Conservation (phyloP, 208 protist genomes). For the Angomonas deanei region DNA sequence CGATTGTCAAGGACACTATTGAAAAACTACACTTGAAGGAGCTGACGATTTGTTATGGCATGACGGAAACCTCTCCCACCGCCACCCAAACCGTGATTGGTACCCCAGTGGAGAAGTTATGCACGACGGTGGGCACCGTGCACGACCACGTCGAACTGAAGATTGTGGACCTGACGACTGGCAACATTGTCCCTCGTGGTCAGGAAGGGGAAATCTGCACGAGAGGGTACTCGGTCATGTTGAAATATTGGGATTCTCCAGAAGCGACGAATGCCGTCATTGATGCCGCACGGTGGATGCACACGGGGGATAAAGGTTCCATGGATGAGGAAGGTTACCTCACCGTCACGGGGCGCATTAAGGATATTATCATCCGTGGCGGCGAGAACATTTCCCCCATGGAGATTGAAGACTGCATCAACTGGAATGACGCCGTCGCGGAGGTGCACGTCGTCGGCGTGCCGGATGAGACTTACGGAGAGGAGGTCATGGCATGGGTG, state of each 20-base stretch:
- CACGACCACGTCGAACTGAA: not conserved
- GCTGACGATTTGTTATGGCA: not conserved
- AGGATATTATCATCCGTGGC: not conserved
- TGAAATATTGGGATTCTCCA: not conserved
- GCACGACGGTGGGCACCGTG: not conserved
- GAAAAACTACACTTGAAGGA: not conserved
- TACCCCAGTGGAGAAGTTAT: not conserved
- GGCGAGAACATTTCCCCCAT: not conserved
- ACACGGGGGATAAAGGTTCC: not conserved
- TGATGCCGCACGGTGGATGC: not conserved
- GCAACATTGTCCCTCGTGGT: not conserved
- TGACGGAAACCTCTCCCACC: conserved; percentile 1
- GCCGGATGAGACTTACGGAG: not conserved
- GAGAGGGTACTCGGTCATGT: not conserved
- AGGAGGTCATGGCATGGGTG: conserved; percentile 1
- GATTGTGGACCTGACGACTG: not conserved
- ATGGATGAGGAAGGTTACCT: not conserved
- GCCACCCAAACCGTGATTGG: not conserved
- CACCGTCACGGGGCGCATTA: not conserved
- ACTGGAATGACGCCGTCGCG: not conserved
- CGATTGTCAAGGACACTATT: not conserved
- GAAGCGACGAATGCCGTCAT: not conserved
- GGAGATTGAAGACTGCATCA: not conserved
- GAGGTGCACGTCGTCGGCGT: not conserved
- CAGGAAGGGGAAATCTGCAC: not conserved